Conservation (phyloP, 768 basidiomycete genomes). For the Piloderma croceum region DNA sequence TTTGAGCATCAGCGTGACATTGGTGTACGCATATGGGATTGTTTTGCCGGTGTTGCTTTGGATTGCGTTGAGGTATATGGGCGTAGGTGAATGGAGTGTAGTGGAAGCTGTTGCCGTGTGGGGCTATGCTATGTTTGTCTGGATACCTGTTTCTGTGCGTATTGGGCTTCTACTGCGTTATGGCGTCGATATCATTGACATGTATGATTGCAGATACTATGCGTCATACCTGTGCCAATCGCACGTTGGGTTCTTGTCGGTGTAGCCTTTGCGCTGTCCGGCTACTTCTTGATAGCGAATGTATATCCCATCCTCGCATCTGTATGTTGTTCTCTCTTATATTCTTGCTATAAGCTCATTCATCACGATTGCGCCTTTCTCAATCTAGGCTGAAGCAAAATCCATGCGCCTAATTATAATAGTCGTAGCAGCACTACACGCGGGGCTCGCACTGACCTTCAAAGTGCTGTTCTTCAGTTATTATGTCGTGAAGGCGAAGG, state of each 20-base stretch:
- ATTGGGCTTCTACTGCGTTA: background rate
- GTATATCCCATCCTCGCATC: constrained; percentile 86
- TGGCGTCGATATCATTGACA: background rate
- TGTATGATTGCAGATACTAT: constrained; percentile 52
- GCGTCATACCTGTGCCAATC: constrained; percentile 78
- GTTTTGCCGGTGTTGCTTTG: constrained; percentile 79
- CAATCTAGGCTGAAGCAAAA: constrained; percentile 73
- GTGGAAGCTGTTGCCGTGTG: constrained; percentile 77
- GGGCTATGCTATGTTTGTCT: constrained; percentile 80
- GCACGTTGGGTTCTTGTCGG: constrained; percentile 78
- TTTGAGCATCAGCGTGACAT: constrained; percentile 71
- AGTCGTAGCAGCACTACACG: constrained; percentile 68
- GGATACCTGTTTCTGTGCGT: constrained; percentile 83
- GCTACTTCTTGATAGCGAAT: constrained; percentile 79
- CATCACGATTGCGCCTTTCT: too few species aligned
- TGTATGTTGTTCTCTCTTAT: constrained; percentile 39
- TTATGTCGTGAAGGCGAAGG: constrained; percentile 40
- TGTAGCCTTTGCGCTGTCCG: constrained; percentile 71
- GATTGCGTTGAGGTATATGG: constrained; percentile 78
- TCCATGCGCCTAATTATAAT: constrained; percentile 80
- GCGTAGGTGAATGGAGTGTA: constrained; percentile 85
- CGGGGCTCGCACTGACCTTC: constrained; percentile 76
- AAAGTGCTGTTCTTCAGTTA: constrained; percentile 66
- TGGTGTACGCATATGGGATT: constrained; percentile 87
- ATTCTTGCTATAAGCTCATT: constrained; percentile 1